Base-by-base conservation (phyloP, 495 filamentous ascomycete genomes). In the Acidiella bohemica region DNA sequence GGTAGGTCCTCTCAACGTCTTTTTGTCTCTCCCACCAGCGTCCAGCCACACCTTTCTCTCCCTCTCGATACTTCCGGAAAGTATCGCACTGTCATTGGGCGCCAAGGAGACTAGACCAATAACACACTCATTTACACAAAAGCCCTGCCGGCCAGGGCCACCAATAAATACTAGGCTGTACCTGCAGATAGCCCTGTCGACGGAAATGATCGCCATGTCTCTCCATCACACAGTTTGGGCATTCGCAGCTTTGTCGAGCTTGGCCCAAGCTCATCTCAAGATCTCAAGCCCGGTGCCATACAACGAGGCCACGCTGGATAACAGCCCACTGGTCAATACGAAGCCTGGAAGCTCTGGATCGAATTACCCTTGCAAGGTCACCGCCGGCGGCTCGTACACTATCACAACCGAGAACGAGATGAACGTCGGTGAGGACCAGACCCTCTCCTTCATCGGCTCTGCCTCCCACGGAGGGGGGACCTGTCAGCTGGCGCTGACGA, bases 391-490 rank as follows among this genome's bases (percentile, higher is more conserved):
- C 32, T n/a, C n/a, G n/a, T 71, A 67, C 50, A 41, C 41, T 2
- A 54, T 61, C 9, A 60, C 61, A 1, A 42, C 58, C 11, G 64
- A 56, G 50, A 76, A 69, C 54, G 48, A 57, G 2, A 70, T 75
- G 59, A 41, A 52, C 0, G 55, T 76, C 14, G 80, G 78, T 9
- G 59, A 65, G 0, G 49, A 48, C 0, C 70, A 75, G 46, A 84
- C 93, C 57, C 58, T 85, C 5, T 49, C 51, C 12, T 78, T 82
- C 57, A 61, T 59, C 0, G 76, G 76, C 0, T 40, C 41, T 25
- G 87, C 86, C 0, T 73, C 75, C 6, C 87, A 95, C 56, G 78
- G 79, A 21, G 87, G 87, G 30, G 87, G 87, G 3, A 85, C 81
- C 2, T 93, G 85, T 57, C 87, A 95, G 54, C 54, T 95, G 19